A percentile compares a stretch with the other conserved stretches of the same genome.
These are phyloP conservation scores for Umbelopsis sp. DNA, from an alignment of 192 early-diverging fungal genomes.

Conservation along the genomic window DNA sequence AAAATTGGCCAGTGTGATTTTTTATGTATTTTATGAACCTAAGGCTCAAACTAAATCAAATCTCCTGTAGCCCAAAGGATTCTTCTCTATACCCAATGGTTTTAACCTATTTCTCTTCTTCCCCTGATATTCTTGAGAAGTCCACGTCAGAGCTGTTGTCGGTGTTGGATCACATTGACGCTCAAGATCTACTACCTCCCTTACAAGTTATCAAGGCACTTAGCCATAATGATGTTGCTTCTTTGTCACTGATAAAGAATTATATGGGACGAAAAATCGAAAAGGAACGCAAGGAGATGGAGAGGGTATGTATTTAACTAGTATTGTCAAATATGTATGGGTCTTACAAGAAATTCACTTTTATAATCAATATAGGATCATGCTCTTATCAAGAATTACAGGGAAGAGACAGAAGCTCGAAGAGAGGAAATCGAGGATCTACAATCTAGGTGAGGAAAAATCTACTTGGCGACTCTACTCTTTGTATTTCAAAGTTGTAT, in stretches of 20 bases:
- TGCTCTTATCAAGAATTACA: slow-evolving; percentile 72
- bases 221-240: slow-evolving; percentile 75
- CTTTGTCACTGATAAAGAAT: slow-evolving; percentile 82
- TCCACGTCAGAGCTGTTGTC: slow-evolving; percentile 62
- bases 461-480: background rate
- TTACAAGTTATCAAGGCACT: slow-evolving; percentile 90
- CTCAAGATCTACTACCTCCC: slow-evolving; percentile 81
- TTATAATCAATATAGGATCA: slow-evolving; percentile 42
- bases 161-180: slow-evolving; percentile 84
- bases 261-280: slow-evolving; percentile 83
- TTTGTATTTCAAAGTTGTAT: background rate
- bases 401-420: slow-evolving; percentile 77
- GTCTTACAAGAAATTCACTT: background rate
- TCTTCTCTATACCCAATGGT: slow-evolving; percentile 70
- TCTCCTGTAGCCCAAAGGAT: slow-evolving; percentile 53
- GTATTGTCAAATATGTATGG: no score
- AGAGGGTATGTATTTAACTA: slow-evolving; percentile 42
- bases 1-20: background rate
- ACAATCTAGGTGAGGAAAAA: slow-evolving; percentile 54
- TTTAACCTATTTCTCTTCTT: slow-evolving; percentile 73
- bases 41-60: background rate
- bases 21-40: background rate
- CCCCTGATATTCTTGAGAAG: slow-evolving; percentile 56
- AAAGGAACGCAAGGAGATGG: slow-evolving; percentile 64
- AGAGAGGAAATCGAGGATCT: slow-evolving; percentile 82